Evolutionary conservation across 2,329 filamentous ascomycete species (phyloP), one percentile per base, ranked within the genome.

Genomic region (Colletotrichum siamense): DNA sequence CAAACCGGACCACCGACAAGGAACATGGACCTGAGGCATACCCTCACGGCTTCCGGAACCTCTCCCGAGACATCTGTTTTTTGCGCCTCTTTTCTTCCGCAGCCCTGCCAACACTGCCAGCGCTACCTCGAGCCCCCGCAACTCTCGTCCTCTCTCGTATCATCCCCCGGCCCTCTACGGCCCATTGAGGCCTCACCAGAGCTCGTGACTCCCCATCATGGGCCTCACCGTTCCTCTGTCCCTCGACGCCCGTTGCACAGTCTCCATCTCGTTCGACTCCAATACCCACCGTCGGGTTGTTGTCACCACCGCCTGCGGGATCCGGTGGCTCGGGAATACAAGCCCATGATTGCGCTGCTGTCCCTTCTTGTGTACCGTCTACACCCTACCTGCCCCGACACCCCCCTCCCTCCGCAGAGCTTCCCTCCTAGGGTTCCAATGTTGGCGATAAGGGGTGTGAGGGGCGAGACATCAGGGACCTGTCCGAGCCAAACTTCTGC

Each of bases 261-360:
- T 26, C 57, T 64, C 55, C 44, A 49, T 64, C 18, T 67, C 49
- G 39, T 24, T 62, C 62, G 63, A 67, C 26, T 39, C 52, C n/a
- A n/a, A 30, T 57, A 70, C 32, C 69, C 55, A 67, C 39, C 30
- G 9, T 32, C 34, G 64, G 32, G 26, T 66, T 73, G 34, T 73
- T 64, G 66, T 66, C 66, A 64, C 70, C 62, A 49, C 28, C 59
- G 28, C 44, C 59, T 76, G 73, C 73, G 73, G 73, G 71, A 75
- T 75, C 75, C 71, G 71, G 67, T 66, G 65, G 71, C 61, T 75
- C 61, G 75, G 75, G 75, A 75, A 75, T 67, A 70, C 65, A 74
- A 77, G 67, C 61, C 44, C 32, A 24, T 77, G 75, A 71, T 77
- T 55, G 39, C 52, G 75, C 75, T 44, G 75, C 65, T 63, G 75